These are phyloP conservation scores for Sextonia rubra DNA, from an alignment of 164 flowering plant species.

Conservation along the genomic window DNA sequence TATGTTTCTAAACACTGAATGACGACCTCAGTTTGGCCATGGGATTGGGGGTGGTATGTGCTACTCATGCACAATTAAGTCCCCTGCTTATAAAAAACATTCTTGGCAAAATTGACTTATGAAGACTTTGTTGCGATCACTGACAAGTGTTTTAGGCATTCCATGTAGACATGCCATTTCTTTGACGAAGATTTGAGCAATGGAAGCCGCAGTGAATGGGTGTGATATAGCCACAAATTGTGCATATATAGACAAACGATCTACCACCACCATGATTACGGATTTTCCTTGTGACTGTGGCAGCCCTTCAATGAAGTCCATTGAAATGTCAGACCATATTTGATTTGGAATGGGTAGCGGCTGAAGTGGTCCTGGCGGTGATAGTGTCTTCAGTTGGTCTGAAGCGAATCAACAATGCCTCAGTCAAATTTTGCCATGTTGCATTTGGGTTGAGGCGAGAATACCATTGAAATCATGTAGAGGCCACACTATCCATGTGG, in stretches of 20 bases:
- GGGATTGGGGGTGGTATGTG: background rate
- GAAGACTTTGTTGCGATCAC: background rate
- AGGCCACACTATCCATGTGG: too few species aligned
- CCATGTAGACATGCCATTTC: background rate
- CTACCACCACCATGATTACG: too few species aligned
- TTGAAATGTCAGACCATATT: too few species aligned
- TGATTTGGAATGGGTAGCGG: too few species aligned
- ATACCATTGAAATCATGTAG: constrained; percentile 5
- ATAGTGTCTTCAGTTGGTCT: background rate
- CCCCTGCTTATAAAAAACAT: background rate
- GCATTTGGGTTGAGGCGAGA: background rate
- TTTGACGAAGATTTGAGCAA: too few species aligned
- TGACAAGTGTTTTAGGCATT: background rate
- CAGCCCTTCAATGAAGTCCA: too few species aligned
- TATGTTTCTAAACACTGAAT: background rate
- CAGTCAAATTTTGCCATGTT: background rate
- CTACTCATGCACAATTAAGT: background rate
- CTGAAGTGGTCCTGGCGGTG: background rate
- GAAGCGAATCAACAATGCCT: background rate
- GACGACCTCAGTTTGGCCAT: background rate
- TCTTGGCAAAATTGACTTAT: background rate
- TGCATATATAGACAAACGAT: too few species aligned
- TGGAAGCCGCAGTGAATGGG: too few species aligned
- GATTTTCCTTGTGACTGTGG: too few species aligned
- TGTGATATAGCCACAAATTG: too few species aligned